A percentile compares a stretch with the other conserved stretches of the same genome.
These are phyloP conservation scores for Fusarium sp. DNA, from an alignment of 2,329 filamentous ascomycete species.

Conservation along the genomic window DNA sequence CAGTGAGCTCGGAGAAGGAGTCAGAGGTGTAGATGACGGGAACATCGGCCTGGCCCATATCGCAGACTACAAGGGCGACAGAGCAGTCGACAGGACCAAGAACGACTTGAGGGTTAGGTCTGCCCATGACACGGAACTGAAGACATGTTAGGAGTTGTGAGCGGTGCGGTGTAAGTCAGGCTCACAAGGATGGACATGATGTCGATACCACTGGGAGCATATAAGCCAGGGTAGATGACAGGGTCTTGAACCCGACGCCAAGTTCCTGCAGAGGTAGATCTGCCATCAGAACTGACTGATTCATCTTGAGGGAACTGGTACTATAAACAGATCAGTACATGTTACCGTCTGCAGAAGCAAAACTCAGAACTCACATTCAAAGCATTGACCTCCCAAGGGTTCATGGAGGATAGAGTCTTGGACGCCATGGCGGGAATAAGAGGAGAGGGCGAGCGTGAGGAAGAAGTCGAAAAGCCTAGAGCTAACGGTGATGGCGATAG, in stretches of 20 bases:
- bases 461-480: neutral
- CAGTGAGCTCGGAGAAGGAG: conserved; percentile 80
- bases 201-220: conserved; percentile 65
- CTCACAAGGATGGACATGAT: conserved; percentile 65
- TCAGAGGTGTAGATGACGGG: conserved; percentile 89
- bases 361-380: conserved; percentile 35
- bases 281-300: conserved; percentile 37
- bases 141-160: conserved; percentile 20
- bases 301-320: conserved; percentile 44
- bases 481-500: conserved; percentile 25
- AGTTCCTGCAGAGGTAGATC: conserved; percentile 27
- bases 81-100: conserved; percentile 86
- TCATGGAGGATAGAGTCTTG: conserved; percentile 35
- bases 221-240: conserved; percentile 66
- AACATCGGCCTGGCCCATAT: conserved; percentile 76
- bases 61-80: conserved; percentile 85
- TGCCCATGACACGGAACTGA: conserved; percentile 70
- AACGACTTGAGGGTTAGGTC: conserved; percentile 79
- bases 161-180: neutral
- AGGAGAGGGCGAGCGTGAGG: conserved; percentile 16
- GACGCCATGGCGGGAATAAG: conserved; percentile 29
- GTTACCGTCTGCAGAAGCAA: neutral
- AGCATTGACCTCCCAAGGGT: conserved; percentile 44
- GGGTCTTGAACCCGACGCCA: conserved; percentile 54
- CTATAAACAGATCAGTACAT: conserved; percentile 29